Evolutionary conservation across 1,284 basidiomycete species (phyloP), one percentile per base, ranked within the genome.

Genomic region (Leccinum holopus): DNA sequence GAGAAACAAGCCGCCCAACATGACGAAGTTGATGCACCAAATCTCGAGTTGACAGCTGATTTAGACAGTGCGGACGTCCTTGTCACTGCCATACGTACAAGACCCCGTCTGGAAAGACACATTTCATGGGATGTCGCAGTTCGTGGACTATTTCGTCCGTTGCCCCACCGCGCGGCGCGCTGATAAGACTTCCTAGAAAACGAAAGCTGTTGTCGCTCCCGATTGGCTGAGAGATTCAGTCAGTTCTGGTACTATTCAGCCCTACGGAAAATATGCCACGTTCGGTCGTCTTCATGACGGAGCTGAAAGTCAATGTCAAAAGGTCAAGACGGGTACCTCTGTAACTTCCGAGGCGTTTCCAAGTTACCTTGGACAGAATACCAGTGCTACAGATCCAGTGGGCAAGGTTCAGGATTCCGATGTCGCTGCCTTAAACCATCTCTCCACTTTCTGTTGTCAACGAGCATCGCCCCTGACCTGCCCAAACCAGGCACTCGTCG

Each of bases 101-200:
- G 80, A 63, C 81, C 82, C 64, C 81, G 91, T 5, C 76, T 92
- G 2, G 85, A 90, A 73, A 79, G 90, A 59, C 88, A 91, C 70
- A 61, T 92, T 11, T 70, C 80, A 44, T 87, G 86, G 87, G 75
- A 80, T 3, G 67, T 85, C 39, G 86, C 87, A 28, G 90, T 90
- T 70, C 71, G 87, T 80, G 12, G 32, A 30, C 18, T 25, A n/a
- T 41, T 39, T 51, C 25, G 18, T 37, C 58, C 25, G 37, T 44
- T 58, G 39, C 41, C 47, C 44, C 37, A 51, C 28, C 30, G 58
- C 51, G 21, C 63, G 62, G 35, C 30, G 58, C 51, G 21, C 63
- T 62, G 35, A 69, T 25, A n/a, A 7, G 28, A 56, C 51, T 3
- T 57, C 8, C 7, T 66, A 91, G 89, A 84, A 78, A 76, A 78